These are phyloP conservation scores for Hura crepitans DNA, from an alignment of 441 rosid genomes.

Conservation along the genomic window DNA sequence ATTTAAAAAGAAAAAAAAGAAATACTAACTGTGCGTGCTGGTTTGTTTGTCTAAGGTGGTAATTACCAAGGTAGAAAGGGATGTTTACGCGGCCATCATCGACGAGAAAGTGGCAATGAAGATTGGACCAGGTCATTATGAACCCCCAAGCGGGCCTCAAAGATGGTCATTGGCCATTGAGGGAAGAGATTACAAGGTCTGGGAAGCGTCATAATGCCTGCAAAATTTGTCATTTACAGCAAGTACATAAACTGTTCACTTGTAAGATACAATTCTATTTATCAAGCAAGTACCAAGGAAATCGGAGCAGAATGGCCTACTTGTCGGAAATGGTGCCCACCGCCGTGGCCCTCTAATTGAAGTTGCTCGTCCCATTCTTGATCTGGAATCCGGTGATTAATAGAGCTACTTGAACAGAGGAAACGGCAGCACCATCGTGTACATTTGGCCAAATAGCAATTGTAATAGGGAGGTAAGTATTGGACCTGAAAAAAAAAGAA, in stretches of 20 bases:
- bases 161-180: slow-evolving; percentile 59
- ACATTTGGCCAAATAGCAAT: not conserved
- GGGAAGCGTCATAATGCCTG: slow-evolving; percentile 58
- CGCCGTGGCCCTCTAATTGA: not conserved
- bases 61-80: slow-evolving; percentile 69
- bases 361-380: slow-evolving; percentile 9
- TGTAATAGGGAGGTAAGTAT: not conserved
- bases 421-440: not conserved
- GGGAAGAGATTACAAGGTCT: slow-evolving; percentile 77
- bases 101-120: slow-evolving; percentile 75
- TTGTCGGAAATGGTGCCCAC: slow-evolving; percentile 1
- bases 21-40: slow-evolving; percentile 13
- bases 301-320: slow-evolving; percentile 9
- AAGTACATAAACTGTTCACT: not conserved
- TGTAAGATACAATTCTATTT: not conserved
- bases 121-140: slow-evolving; percentile 84
- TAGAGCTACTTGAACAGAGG: not conserved
- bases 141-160: slow-evolving; percentile 51
- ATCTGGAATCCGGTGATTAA: not conserved
- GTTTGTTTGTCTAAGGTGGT: slow-evolving; percentile 40
- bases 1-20: not conserved
- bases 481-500: not conserved
- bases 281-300: slow-evolving; percentile 12
- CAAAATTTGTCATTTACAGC: not conserved
- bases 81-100: slow-evolving; percentile 74